phyloP scores from a whole-genome alignment of 192 early-diverging fungal species.

The Coemansia furcata region DNA sequence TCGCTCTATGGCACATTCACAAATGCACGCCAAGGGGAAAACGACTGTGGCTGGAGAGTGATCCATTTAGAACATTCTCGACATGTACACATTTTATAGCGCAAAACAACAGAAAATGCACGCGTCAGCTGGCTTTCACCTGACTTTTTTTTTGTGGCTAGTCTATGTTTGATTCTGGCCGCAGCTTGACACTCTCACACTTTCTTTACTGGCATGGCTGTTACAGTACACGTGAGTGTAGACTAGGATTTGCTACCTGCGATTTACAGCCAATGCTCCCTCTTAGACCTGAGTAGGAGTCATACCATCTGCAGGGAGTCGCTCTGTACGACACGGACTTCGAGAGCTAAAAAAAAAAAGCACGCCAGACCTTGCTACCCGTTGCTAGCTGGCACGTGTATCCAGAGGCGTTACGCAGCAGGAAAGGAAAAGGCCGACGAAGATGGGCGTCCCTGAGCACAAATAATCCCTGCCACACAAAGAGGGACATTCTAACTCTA shows the following conservation, averaged over 20 bases:
- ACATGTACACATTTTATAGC: neutral
- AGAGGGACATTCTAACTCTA: neutral
- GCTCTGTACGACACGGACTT: neutral
- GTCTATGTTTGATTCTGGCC: neutral
- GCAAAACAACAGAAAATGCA: neutral
- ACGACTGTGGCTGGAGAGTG: neutral
- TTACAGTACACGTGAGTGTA: neutral
- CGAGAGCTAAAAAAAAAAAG: neutral
- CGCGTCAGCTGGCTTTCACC: neutral
- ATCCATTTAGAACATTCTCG: neutral
- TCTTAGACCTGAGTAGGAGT: neutral
- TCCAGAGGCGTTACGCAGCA: neutral
- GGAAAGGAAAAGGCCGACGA: neutral
- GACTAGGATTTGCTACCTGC: neutral
- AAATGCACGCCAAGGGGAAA: neutral
- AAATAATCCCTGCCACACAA: neutral
- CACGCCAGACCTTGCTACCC: neutral
- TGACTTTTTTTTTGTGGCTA: neutral
- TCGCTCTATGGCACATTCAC: neutral
- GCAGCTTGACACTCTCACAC: neutral
- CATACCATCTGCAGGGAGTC: neutral
- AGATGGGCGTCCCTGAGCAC: neutral
- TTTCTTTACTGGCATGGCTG: neutral
- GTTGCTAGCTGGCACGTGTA: neutral
- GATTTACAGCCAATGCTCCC: neutral